A percentile compares a stretch with the other conserved stretches of the same genome.
phyloP scores from a whole-genome alignment of 1,284 basidiomycete genomes.

The Puccinia horiana region DNA sequence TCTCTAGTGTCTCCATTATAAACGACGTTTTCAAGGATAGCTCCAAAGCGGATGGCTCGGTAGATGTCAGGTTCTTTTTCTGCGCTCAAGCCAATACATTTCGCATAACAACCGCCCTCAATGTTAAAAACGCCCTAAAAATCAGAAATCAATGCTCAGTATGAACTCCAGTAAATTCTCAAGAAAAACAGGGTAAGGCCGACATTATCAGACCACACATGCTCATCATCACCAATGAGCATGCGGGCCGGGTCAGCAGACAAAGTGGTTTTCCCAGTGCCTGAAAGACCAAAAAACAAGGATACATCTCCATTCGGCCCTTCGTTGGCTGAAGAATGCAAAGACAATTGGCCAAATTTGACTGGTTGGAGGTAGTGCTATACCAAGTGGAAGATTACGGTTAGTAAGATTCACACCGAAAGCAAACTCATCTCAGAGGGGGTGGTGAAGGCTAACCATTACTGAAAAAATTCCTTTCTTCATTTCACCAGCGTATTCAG shows the following conservation, averaged over 20 bases:
- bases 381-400: constrained; percentile 32
- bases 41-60: constrained; percentile 91
- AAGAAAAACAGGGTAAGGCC: background rate
- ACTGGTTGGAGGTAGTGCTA: constrained; percentile 97
- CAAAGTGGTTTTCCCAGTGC: constrained; percentile 96
- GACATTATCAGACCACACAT: constrained; percentile 87
- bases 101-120: constrained; percentile 99
- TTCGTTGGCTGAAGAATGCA: constrained; percentile 99
- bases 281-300: constrained; percentile 98
- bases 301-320: constrained; percentile 90
- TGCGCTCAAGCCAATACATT: constrained; percentile 91
- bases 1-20: constrained; percentile 84
- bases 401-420: background rate
- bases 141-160: background rate
- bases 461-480: constrained; percentile 99
- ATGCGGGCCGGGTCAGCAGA: constrained; percentile 87
- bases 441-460: constrained; percentile 67
- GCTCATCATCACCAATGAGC: constrained; percentile 95
- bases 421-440: background rate
- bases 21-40: constrained; percentile 98
- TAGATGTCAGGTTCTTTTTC: constrained; percentile 98
- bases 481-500: constrained; percentile 99
- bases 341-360: constrained; percentile 95
- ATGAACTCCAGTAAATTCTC: background rate
- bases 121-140: constrained; percentile 93